Conservation (phyloP, 2,329 filamentous ascomycete species). For the Arthrobotrys musiformis region DNA sequence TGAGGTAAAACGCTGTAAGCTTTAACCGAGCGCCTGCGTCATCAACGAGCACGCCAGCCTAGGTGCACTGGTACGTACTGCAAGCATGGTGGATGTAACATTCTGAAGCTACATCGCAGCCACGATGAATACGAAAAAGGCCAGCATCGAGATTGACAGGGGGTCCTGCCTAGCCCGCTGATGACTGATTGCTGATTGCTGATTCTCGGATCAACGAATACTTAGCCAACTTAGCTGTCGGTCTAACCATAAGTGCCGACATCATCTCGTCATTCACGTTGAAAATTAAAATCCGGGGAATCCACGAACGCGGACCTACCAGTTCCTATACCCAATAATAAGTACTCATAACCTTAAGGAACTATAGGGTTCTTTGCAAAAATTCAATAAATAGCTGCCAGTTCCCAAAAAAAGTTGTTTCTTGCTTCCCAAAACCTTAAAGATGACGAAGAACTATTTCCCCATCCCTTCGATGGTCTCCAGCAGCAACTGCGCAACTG, state of each 20-base stretch:
- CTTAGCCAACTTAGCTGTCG: neutral
- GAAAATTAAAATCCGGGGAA: constrained; percentile 33
- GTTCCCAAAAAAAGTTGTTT: neutral
- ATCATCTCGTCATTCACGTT: constrained; percentile 9
- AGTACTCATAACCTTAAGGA: neutral
- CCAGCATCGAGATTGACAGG: neutral
- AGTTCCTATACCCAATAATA: too few species aligned
- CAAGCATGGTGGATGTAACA: constrained; percentile 5
- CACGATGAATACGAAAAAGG: neutral
- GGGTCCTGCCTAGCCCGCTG: neutral
- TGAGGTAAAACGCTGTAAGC: neutral
- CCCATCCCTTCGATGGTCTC: constrained; percentile 25
- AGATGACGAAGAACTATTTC: constrained; percentile 40
- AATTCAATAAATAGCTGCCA: constrained; percentile 22
- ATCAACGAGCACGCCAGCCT: constrained; percentile 5
- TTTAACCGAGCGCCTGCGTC: constrained; percentile 26
- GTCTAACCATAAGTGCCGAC: constrained; percentile 8
- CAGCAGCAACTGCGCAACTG: neutral
- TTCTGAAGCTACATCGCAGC: constrained; percentile 3
- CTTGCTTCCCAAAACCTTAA: neutral
- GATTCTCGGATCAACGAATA: too few species aligned
- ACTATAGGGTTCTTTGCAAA: too few species aligned
- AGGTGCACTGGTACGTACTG: neutral
- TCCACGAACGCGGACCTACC: too few species aligned
- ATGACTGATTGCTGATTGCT: neutral